These are phyloP conservation scores for Trichoderma sp. DNA, from an alignment of 2,329 filamentous ascomycete species.

Conservation along the genomic window DNA sequence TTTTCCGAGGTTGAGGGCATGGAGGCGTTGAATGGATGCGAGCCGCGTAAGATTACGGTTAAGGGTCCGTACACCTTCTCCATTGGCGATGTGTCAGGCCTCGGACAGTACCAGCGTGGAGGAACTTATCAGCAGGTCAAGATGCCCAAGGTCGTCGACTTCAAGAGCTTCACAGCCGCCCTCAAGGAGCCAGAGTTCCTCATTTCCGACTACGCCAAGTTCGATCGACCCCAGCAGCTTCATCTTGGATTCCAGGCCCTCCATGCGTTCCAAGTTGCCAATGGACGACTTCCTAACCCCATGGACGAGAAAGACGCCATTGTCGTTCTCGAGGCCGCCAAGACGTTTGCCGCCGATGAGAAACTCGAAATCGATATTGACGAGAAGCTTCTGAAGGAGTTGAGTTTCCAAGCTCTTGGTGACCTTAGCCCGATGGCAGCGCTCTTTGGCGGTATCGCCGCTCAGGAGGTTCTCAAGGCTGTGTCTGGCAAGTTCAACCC, in stretches of 20 bases:
- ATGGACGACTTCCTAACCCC: constrained; percentile 76
- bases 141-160: constrained; percentile 93
- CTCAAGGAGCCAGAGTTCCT: constrained; percentile 86
- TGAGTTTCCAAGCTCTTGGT: constrained; percentile 91
- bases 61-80: constrained; percentile 98
- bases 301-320: constrained; percentile 83
- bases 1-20: constrained; percentile 93
- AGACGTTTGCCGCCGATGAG: constrained; percentile 71
- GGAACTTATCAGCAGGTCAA: constrained; percentile 96
- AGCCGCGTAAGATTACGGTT: constrained; percentile 87
- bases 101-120: constrained; percentile 85
- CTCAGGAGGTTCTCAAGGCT: constrained; percentile 94
- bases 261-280: constrained; percentile 76
- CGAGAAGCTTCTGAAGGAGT: constrained; percentile 87
- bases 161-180: constrained; percentile 76
- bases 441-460: constrained; percentile 89
- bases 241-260: constrained; percentile 92
- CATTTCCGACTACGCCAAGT: constrained; percentile 96
- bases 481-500: constrained; percentile 98
- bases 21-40: constrained; percentile 79
- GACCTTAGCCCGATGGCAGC: constrained; percentile 91
- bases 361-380: constrained; percentile 72
- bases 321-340: constrained; percentile 73
- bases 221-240: constrained; percentile 88
- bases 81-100: constrained; percentile 85